These are phyloP conservation scores for Paecilomyces variotii DNA, from an alignment of 2,329 filamentous ascomycete genomes.

Conservation along the genomic window DNA sequence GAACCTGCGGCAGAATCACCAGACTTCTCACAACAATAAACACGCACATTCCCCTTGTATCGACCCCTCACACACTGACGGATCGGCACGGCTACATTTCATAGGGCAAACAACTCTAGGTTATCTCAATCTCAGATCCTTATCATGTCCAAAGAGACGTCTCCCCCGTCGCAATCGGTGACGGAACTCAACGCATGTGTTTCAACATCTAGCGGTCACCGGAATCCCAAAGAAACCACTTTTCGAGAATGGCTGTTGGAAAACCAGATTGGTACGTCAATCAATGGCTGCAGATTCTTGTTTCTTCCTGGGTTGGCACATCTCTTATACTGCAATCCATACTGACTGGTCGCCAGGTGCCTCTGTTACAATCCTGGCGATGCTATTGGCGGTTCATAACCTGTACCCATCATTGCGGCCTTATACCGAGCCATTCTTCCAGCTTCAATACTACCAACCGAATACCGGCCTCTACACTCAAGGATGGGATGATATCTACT, in stretches of 20 bases:
- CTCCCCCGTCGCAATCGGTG: slow-evolving; percentile 20
- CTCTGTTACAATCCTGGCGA: slow-evolving; percentile 74
- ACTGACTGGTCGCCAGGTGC: slow-evolving; percentile 50
- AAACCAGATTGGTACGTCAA: slow-evolving; percentile 67
- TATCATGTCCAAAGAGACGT: slow-evolving; percentile 28
- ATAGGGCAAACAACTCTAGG: background rate
- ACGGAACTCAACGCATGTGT: slow-evolving; percentile 35
- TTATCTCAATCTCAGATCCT: background rate
- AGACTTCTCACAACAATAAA: background rate
- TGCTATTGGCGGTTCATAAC: slow-evolving; percentile 73
- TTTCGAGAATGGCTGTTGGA: slow-evolving; percentile 59
- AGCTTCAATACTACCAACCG: slow-evolving; percentile 72
- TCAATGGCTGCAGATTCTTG: background rate
- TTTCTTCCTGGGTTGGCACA: background rate
- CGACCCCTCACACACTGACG: background rate
- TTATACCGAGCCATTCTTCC: slow-evolving; percentile 81
- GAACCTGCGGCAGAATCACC: background rate
- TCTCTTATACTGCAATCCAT: background rate
- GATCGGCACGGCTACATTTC: background rate
- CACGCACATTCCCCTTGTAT: background rate
- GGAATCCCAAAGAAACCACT: slow-evolving; percentile 29
- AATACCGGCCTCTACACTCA: slow-evolving; percentile 61
- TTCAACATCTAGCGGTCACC: slow-evolving; percentile 23
- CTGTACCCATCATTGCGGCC: slow-evolving; percentile 72
- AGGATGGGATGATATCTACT: slow-evolving; percentile 70